phyloP scores from a whole-genome alignment of 768 basidiomycete genomes.

The Boletus speciosus region DNA sequence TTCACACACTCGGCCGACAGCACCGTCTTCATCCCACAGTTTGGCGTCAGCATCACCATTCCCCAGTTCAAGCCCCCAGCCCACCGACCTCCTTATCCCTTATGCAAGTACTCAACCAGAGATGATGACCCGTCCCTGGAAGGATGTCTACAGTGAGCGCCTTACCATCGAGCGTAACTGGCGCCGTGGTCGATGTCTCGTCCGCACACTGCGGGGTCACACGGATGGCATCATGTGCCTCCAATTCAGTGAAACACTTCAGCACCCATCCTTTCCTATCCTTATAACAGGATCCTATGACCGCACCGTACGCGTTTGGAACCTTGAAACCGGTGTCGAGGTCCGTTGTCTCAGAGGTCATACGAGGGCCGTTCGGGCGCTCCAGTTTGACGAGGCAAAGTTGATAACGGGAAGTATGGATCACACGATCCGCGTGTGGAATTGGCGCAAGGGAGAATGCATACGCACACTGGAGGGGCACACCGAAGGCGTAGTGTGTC shows the following conservation, averaged over 20 bases:
- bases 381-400: constrained; percentile 95
- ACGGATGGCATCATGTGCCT: constrained; percentile 97
- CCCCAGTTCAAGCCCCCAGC: constrained; percentile 2
- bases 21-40: constrained; percentile 9
- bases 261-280: constrained; percentile 83
- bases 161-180: constrained; percentile 95
- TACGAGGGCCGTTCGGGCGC: constrained; percentile 82
- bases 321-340: constrained; percentile 85
- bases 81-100: constrained; percentile 27
- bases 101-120: constrained; percentile 27
- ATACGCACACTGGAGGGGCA: constrained; percentile 88
- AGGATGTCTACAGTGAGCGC: constrained; percentile 97
- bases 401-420: constrained; percentile 98
- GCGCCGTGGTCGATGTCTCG: constrained; percentile 86
- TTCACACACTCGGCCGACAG: background rate
- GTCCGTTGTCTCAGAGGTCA: constrained; percentile 86
- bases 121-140: constrained; percentile 86
- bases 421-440: constrained; percentile 91
- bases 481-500: constrained; percentile 84
- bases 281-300: constrained; percentile 98
- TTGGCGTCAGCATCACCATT: constrained; percentile 9
- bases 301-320: constrained; percentile 92
- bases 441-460: constrained; percentile 88
- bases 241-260: constrained; percentile 84
- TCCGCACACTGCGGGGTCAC: constrained; percentile 86